These are phyloP conservation scores for Physocladia obscura DNA, from an alignment of 192 early-diverging fungal genomes.

Conservation along the genomic window DNA sequence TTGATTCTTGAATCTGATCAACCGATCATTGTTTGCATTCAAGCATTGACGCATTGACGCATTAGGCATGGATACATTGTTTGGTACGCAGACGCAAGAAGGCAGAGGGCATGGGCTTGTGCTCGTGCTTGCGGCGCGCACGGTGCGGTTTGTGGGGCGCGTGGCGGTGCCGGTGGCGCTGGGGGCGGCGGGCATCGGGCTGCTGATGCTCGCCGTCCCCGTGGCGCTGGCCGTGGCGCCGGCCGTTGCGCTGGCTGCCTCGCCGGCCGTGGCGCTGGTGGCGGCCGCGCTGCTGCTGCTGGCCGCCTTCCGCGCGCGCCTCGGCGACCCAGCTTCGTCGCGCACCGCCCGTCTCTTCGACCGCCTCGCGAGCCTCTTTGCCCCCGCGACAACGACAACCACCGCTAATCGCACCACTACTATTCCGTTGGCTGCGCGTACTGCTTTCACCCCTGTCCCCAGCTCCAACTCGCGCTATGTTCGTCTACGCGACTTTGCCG, in stretches of 20 bases:
- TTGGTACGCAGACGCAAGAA: too few relatives aligned
- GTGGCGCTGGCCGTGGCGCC: slow-evolving; percentile 1
- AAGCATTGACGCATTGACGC: too few relatives aligned
- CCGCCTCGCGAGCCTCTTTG: neutral
- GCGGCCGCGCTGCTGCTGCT: neutral
- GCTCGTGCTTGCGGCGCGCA: neutral
- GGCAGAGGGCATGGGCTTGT: too few relatives aligned
- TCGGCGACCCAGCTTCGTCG: neutral
- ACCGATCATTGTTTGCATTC: too few relatives aligned
- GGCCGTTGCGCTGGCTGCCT: slow-evolving; percentile 1
- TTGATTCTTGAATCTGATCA: too few relatives aligned
- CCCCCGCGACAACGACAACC: neutral
- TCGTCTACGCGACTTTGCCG: neutral
- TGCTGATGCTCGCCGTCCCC: neutral
- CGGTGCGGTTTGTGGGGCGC: too few relatives aligned
- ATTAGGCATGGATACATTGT: too few relatives aligned
- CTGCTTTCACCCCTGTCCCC: neutral
- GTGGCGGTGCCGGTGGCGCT: neutral
- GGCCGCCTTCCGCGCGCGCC: neutral
- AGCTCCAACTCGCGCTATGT: neutral
- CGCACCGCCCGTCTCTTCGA: neutral
- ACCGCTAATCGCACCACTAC: too few relatives aligned
- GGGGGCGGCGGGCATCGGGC: neutral
- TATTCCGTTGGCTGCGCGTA: neutral
- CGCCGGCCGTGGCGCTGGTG: neutral